Evolutionary conservation across 108 stramenopile species (phyloP), one percentile per base, ranked within the genome.

Genomic region (Cyclotella cryptica): DNA sequence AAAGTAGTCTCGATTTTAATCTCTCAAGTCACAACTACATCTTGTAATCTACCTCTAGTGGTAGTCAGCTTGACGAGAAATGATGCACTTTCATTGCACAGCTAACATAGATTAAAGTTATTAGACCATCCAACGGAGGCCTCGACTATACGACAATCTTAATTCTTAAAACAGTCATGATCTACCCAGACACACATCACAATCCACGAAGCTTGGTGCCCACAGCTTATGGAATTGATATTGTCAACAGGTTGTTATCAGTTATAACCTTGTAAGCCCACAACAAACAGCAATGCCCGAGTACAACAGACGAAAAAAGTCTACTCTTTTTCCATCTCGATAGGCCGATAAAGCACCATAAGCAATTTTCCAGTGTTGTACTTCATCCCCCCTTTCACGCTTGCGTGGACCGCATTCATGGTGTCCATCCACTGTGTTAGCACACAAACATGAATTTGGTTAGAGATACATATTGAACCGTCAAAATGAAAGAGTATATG

Each of bases 311-410:
- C 35, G 35, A 35, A 6, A 5, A 35, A 35, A 35, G 6, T 71
- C 67, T 65, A 83, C 65, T 72, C 65, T 52, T 77, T 66, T 28
- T 73, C 81, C 42, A 62, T 60, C 71, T 63, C 72, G 62, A 91
- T 88, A 22, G 93, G 91, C 75, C 90, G 68, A 58, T 80, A 88
- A n/a, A 94, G 86, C 7, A 94, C 93, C 93, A 94, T 94, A 49
- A 94, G 73, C 24, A 94, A 85, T 30, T 89, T 92, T 69, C 93
- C 93, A 60, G 93, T 94, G 74, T 94, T 94, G 87, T 94, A 94
- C 70, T 92, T 92, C 90, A 92, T 94, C 18, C 93, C 93, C 75
- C 80, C 80, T 46, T 81, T 81, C 44, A 81, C 80, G 59, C 80
- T 81, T 11, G 80, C 80, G 30, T 81, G 80, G 1, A 81, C 80